Conservation (phyloP, 2,329 filamentous ascomycete species). For the Venturia asperata region DNA sequence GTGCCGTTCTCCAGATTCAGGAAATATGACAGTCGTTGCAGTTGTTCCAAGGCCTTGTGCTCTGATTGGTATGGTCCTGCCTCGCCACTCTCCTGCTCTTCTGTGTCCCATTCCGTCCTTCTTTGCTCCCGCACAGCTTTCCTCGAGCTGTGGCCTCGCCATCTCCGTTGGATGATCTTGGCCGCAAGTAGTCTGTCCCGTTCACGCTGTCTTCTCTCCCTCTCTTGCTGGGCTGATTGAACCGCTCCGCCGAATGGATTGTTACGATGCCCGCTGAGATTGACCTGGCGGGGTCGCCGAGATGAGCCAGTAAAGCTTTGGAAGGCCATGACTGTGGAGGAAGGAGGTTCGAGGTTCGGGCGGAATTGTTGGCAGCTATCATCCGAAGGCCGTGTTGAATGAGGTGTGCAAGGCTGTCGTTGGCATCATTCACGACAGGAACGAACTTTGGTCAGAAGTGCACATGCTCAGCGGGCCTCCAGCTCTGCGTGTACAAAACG, state of each 20-base stretch:
- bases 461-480: neutral
- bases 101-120: constrained; percentile 31
- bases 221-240: constrained; percentile 79
- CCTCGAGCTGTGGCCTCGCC: constrained; percentile 67
- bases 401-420: constrained; percentile 1
- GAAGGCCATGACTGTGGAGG: constrained; percentile 56
- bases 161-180: constrained; percentile 67
- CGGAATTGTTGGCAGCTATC: neutral
- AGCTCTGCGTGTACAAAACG: neutral
- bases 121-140: constrained; percentile 52
- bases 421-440: neutral
- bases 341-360: neutral
- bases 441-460: neutral
- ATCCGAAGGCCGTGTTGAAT: neutral
- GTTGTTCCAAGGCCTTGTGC: constrained; percentile 32
- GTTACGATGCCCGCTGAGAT: constrained; percentile 74
- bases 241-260: constrained; percentile 62
- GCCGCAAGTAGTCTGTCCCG: constrained; percentile 68
- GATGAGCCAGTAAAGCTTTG: constrained; percentile 84
- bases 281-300: constrained; percentile 81
- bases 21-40: constrained; percentile 40
- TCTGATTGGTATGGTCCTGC: constrained; percentile 6
- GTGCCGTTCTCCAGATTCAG: constrained; percentile 27
- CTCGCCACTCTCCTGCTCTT: constrained; percentile 25
- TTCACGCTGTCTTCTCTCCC: constrained; percentile 71